Conservation (phyloP, 1,139 yeast genomes). For the Candida sanyaensis region DNA sequence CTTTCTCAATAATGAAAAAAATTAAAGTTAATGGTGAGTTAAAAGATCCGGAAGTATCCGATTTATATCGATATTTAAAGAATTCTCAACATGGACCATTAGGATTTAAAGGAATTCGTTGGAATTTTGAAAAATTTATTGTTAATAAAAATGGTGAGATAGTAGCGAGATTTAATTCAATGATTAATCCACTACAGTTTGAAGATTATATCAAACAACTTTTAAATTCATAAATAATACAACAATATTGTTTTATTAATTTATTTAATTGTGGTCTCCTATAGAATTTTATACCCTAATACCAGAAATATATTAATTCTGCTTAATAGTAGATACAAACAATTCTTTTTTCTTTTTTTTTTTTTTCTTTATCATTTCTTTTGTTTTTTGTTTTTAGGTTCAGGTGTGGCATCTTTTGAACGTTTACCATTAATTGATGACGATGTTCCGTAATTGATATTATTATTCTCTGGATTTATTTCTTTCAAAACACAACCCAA, state of each 20-base stretch:
- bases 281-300: neutral
- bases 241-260: neutral
- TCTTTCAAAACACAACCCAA: conserved; percentile 68
- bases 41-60: conserved; percentile 17
- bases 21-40: conserved; percentile 37
- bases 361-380: conserved; percentile 12
- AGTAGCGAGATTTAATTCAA: conserved; percentile 66
- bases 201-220: conserved; percentile 50
- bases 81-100: conserved; percentile 47
- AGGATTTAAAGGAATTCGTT: conserved; percentile 80
- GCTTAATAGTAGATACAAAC: neutral
- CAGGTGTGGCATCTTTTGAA: conserved; percentile 17
- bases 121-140: conserved; percentile 96
- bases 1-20: conserved; percentile 42
- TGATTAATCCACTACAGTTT: conserved; percentile 64
- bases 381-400: conserved; percentile 14
- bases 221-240: conserved; percentile 22
- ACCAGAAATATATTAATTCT: too few relatives aligned
- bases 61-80: conserved; percentile 36
- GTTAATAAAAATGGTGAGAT: conserved; percentile 74
- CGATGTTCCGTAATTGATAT: neutral
- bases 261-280: neutral
- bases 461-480: conserved; percentile 25
- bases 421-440: conserved; percentile 17
- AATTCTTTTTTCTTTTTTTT: conserved; percentile 8